These are phyloP conservation scores for Fomitopsis palustris DNA, from an alignment of 1,284 basidiomycete genomes.

Conservation along the genomic window DNA sequence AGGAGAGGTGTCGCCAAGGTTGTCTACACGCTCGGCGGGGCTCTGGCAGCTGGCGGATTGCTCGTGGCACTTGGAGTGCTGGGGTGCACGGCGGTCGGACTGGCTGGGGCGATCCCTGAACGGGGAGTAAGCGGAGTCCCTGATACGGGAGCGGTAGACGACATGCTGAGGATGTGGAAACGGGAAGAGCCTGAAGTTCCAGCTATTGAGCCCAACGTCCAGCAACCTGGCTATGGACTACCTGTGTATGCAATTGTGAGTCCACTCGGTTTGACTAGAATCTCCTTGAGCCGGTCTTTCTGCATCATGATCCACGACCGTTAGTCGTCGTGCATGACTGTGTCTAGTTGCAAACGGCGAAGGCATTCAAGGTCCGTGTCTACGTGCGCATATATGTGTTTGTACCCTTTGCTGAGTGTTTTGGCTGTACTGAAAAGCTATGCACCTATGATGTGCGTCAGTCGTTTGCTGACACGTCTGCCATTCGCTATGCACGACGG, in stretches of 20 bases:
- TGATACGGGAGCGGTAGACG: background rate
- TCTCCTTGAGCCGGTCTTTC: no score
- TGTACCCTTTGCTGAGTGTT: no score
- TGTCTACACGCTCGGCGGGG: background rate
- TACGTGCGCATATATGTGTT: no score
- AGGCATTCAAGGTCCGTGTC: no score
- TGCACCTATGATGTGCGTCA: no score
- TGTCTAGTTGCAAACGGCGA: no score
- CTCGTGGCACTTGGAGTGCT: background rate
- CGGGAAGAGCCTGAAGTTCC: constrained; percentile 34
- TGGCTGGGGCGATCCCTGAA: background rate
- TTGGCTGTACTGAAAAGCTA: no score
- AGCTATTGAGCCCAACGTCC: constrained; percentile 12
- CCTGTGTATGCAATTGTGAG: constrained; percentile 45
- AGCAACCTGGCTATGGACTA: background rate
- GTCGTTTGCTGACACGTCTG: no score
- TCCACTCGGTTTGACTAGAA: background rate
- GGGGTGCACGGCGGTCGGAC: background rate
- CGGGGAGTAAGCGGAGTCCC: no score
- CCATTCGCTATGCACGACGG: no score
- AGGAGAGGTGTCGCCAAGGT: background rate
- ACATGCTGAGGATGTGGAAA: background rate
- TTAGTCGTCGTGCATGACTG: no score
- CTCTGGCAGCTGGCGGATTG: background rate
- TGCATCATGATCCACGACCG: no score